Base-by-base conservation (phyloP, 2,329 filamentous ascomycete species). In the Epichloe bromicola region DNA sequence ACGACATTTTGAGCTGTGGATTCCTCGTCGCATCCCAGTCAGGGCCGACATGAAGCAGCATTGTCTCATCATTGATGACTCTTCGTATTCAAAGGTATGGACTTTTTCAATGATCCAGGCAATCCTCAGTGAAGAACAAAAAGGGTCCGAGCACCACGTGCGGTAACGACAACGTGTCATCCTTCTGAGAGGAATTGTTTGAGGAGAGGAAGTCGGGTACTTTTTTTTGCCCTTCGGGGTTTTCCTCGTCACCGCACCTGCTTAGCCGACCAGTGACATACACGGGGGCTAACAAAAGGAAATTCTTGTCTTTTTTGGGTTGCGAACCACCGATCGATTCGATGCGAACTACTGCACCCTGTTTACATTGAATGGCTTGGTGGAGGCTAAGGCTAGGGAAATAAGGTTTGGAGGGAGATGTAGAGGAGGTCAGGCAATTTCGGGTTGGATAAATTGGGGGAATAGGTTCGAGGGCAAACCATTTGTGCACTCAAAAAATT, bases 171-270 rank as follows among this genome's bases (percentile, higher is more conserved):
- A 1, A 5, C 7, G 1, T 26, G 42, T 45, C 42, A 45, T 34
- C 51, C 49, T 53, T 54, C 50, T 36, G 46, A 49, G 50, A 51
- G 46, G 41, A 34, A 5, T 51, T 51, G 15, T 51, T 44, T 45
- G 37, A 44, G 40, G 46, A 37, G 46, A 33, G 41, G 39, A 38
- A 54, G 49, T 47, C 49, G 46, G 45, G 52, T 51, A 34, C 49
- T 46, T 23, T 53, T 53, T 49, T 52, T 53, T 53, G 34, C 51
- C 51, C 47, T 50, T 50, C 20, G 34, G 34, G 46, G 41, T 50
- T 53, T 53, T 53, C 42, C 51, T 53, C 50, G 47, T 26, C 51
- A 54, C 45, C 48, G 49, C 46, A 46, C 44, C 44, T 38, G 33
- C 44, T 46, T 37, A 46, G 44, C n/a, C 33, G 33, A 46, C 44